Evolutionary conservation across 202 grass and related monocot genomes (phyloP), one percentile per base, ranked within the genome.

Genomic region (Panicum virgatum): DNA sequence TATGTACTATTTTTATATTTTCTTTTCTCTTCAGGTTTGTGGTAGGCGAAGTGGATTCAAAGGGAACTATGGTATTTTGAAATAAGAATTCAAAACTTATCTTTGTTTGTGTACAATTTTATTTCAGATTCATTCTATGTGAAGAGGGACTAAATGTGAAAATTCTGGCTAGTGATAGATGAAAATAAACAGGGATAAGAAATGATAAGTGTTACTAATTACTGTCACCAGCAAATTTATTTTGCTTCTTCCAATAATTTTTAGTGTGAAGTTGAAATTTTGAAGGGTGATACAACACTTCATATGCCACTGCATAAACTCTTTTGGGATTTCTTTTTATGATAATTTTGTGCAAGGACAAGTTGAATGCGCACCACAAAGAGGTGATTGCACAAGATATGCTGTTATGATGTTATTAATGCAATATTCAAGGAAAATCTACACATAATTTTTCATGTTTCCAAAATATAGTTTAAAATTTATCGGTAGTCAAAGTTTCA

Each of bases 1-100:
- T 71, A 30, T 6, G 26, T 72, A 45, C 39, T 26, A 5, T 26
- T 26, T 69, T 26, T 12, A 68, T 26, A 2, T 26, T 45, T n/a
- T 69, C 40, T 76, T 23, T 36, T 19, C 36, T 57, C 14, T 22
- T 82, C 48, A 56, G 58, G 64, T 47, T 78, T 52, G 29, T 61
- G 42, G 40, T 83, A 60, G 67, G 14, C 60, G 12, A 73, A 12
- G n/a, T 77, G 26, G 47, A 16, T 77, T 62, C 62, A 34, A 32
- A 22, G 23, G 39, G 57, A 77, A 27, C 62, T 29, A 77, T 32
- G 16, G 32, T 8, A 34, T 44, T n/a, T 77, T 8, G 26, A 62
- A 46, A 45, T 19, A 30, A 48, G 3, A 10, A 29, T 30, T 62
- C 9, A 30, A 34, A 32, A 51, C 20, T 34, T 34, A 9, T 12